phyloP scores from a whole-genome alignment of 2,329 filamentous ascomycete species.

The Colletotrichum tamarilloi region DNA sequence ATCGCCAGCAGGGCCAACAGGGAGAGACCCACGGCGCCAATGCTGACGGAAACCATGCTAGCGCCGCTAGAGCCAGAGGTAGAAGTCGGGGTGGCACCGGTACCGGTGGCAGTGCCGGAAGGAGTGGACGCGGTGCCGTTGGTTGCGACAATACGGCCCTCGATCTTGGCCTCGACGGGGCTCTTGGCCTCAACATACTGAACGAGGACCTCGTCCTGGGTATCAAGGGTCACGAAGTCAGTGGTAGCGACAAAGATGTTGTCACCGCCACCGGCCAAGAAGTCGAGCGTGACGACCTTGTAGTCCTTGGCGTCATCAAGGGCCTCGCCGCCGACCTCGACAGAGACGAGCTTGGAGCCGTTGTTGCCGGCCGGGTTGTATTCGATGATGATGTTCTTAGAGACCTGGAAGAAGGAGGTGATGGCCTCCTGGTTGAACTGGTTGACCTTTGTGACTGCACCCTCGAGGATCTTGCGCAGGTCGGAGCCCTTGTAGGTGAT shows the following conservation, averaged over 20 bases:
- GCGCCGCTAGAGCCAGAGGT: constrained; percentile 18
- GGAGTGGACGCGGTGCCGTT: constrained; percentile 20
- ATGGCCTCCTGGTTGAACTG: constrained; percentile 63
- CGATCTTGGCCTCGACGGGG: constrained; percentile 61
- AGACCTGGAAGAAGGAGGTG: constrained; percentile 71
- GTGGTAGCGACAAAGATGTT: constrained; percentile 62
- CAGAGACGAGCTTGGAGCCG: constrained; percentile 62
- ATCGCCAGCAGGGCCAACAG: neutral
- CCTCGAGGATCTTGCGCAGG: constrained; percentile 69
- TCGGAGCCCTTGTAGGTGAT: constrained; percentile 63
- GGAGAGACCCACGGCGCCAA: constrained; percentile 2
- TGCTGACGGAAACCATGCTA: constrained; percentile 4
- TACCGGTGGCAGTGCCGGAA: constrained; percentile 1
- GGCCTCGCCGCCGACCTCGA: constrained; percentile 60
- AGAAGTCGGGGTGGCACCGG: constrained; percentile 3
- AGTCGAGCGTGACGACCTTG: constrained; percentile 71
- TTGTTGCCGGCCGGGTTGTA: constrained; percentile 64
- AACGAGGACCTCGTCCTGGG: constrained; percentile 64
- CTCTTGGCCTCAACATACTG: constrained; percentile 60
- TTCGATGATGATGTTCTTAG: constrained; percentile 63
- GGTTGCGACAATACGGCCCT: constrained; percentile 54
- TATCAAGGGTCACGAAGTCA: constrained; percentile 59
- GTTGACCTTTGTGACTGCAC: constrained; percentile 65
- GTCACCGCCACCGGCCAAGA: constrained; percentile 71
- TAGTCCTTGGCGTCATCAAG: constrained; percentile 62